Percentiles rank a stretch among this genome's conserved stretches.
Evolutionary conservation across 2,329 filamentous ascomycete genomes (phyloP).

Genomic region (Fusarium devonianum): DNA sequence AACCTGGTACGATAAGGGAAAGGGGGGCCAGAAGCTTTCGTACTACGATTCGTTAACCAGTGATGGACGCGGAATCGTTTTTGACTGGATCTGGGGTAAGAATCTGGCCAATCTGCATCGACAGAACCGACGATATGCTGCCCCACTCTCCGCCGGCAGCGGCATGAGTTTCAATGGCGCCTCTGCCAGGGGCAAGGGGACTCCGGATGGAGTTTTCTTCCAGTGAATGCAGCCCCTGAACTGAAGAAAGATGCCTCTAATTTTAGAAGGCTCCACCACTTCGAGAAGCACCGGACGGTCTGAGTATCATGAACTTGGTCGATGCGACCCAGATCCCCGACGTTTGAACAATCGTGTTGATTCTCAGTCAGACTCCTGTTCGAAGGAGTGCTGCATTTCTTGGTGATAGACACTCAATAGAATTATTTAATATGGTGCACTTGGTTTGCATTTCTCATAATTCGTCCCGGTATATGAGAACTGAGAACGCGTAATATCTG

Average conservation of each 20-base stretch:
- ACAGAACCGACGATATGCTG: constrained; percentile 1
- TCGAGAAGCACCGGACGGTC: not conserved
- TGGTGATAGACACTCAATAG: no score
- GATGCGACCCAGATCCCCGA: no score
- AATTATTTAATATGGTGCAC: no score
- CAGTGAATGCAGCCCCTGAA: constrained; percentile 25
- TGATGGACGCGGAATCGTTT: constrained; percentile 19
- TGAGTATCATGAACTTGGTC: constrained; percentile 31
- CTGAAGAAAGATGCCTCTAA: constrained; percentile 27
- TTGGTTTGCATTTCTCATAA: no score
- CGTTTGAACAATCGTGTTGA: no score
- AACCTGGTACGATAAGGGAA: constrained; percentile 32
- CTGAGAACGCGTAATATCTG: no score
- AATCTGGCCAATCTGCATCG: constrained; percentile 33
- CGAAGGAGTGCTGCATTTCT: no score
- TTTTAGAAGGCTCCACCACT: constrained; percentile 34
- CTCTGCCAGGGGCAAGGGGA: constrained; percentile 34
- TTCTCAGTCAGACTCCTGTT: no score
- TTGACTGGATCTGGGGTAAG: constrained; percentile 19
- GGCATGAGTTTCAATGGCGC: constrained; percentile 26
- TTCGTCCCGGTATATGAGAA: no score
- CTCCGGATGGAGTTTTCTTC: constrained; percentile 12
- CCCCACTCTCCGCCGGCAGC: constrained; percentile 16
- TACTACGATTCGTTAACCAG: constrained; percentile 1
- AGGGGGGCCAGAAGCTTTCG: constrained; percentile 30